Percentiles rank a stretch among this genome's conserved stretches.
These are phyloP conservation scores for Candida stauntonica DNA, from an alignment of 805 yeast genomes.

Conservation along the genomic window DNA sequence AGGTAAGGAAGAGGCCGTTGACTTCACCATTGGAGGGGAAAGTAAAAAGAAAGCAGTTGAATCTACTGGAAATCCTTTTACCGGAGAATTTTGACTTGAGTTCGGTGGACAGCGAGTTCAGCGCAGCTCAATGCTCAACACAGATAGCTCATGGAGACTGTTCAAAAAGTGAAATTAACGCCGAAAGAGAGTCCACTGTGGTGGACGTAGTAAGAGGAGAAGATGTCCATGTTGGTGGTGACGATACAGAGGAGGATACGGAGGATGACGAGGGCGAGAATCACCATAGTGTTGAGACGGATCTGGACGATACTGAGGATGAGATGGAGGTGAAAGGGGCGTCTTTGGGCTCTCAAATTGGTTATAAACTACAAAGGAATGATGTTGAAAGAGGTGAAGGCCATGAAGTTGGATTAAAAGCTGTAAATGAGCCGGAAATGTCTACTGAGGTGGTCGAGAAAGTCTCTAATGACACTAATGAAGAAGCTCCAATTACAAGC, in stretches of 20 bases:
- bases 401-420: too few relatives aligned
- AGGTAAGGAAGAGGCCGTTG: too few relatives aligned
- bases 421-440: too few relatives aligned
- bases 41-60: background rate
- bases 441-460: too few relatives aligned
- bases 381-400: background rate
- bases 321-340: background rate
- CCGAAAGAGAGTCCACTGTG: background rate
- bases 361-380: background rate
- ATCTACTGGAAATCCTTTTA: slow-evolving; percentile 5
- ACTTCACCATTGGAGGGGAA: background rate
- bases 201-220: background rate
- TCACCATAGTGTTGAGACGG: background rate
- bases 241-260: background rate
- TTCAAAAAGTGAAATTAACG: too few relatives aligned
- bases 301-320: background rate
- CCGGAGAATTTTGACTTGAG: slow-evolving; percentile 10
- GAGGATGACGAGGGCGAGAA: background rate
- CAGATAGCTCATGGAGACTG: slow-evolving; percentile 3
- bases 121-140: slow-evolving; percentile 6
- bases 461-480: too few relatives aligned
- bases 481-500: too few relatives aligned
- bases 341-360: background rate
- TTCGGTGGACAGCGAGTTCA: slow-evolving; percentile 3
- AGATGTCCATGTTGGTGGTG: background rate